Evolutionary conservation across 352 stramenopile species (phyloP), one percentile per base, ranked within the genome.

Genomic region (Phytophthora europaea): DNA sequence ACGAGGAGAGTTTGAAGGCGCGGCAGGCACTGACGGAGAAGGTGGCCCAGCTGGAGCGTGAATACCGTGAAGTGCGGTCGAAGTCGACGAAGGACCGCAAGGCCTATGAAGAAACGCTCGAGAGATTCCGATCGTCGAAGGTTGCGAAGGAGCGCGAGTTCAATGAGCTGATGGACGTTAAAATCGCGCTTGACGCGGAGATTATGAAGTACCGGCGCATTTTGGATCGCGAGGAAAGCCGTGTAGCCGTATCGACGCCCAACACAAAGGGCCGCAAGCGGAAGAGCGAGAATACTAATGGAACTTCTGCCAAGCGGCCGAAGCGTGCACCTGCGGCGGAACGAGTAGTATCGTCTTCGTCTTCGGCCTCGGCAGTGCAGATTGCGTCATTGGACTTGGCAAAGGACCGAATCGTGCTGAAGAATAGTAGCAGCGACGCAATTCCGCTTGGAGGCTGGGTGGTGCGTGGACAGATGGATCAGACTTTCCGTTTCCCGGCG

Each of bases 91-190:
- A 94, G 20, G 87, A 95, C 61, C 88, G 88, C 33, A 92, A 92
- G 75, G 72, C 76, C 31, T 93, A 93, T 64, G 88, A 95, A 61
- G 67, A 73, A 55, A 93, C 84, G 40, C 57, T 95, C 22, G 87
- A 94, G 61, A 79, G 85, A 31, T 87, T 91, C 59, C 85, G 89
- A 16, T 76, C 82, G 34, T 90, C 84, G 15, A 92, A 93, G 65
- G 75, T 91, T 9, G 79, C 81, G 3, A 94, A 94, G 76, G 88
- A 94, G 43, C 75, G 76, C 18, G 87, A 96, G 60, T 94, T 96
- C 56, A 96, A 96, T 61, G 89, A 95, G 64, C 81, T 95, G 51
- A 95, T 95, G 89, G 89, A 95, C 61, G 88, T 95, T 28, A 95
- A 95, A 66, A 95, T 95, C 56, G 85, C 80, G 1, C 78, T 94